Conservation (phyloP, 2,329 filamentous ascomycete genomes). For the Tolypocladium capitatum region DNA sequence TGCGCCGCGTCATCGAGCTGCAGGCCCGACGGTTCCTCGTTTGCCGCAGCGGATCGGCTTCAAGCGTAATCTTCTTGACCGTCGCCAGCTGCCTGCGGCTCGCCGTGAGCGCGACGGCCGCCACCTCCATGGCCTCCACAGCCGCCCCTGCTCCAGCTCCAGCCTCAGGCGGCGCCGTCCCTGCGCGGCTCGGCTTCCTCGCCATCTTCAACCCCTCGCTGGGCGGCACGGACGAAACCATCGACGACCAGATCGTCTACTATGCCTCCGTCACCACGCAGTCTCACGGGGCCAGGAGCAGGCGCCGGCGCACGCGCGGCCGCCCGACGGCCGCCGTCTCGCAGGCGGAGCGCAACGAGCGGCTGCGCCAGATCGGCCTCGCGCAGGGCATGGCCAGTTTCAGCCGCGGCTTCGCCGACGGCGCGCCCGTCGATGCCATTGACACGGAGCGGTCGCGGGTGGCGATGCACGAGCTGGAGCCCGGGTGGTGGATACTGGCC, state of each 20-base stretch:
- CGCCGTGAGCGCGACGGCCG: not conserved
- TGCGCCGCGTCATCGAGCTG: not conserved
- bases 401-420: conserved; percentile 72
- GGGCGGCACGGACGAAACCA: conserved; percentile 41
- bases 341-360: conserved; percentile 66
- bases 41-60: not conserved
- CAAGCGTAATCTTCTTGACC: not conserved
- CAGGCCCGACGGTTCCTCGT: not conserved
- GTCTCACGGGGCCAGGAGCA: conserved; percentile 21
- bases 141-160: not conserved
- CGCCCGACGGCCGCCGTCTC: conserved; percentile 31
- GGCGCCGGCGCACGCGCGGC: conserved; percentile 27
- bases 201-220: conserved; percentile 90
- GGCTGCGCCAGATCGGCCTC: conserved; percentile 81
- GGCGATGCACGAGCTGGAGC: conserved; percentile 74
- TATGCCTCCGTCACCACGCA: conserved; percentile 55
- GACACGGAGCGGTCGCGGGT: conserved; percentile 85
- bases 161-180: conserved; percentile 22
- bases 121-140: not conserved
- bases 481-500: conserved; percentile 89
- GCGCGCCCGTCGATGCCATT: conserved; percentile 64
- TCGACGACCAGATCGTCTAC: conserved; percentile 81
- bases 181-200: conserved; percentile 79
- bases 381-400: conserved; percentile 96
- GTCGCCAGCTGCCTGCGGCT: not conserved